Percentiles rank a stretch among this genome's conserved stretches.
phyloP scores from a whole-genome alignment of 2,329 filamentous ascomycete genomes.

The Nemania diffusa region DNA sequence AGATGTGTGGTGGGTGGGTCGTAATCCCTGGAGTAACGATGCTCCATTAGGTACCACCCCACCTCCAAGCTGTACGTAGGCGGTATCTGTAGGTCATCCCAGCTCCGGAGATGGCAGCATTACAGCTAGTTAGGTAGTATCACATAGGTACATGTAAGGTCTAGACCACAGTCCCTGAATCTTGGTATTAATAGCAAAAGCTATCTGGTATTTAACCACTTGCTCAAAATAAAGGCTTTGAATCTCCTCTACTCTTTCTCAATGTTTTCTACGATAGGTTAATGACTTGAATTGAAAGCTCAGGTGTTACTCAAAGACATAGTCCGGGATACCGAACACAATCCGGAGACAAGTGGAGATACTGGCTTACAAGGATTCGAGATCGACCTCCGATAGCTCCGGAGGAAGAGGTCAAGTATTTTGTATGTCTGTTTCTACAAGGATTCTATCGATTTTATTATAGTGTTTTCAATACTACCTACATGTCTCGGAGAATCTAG shows the following conservation, averaged over 20 bases:
- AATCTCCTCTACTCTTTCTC: neutral
- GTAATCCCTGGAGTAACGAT: slow-evolving; percentile 14
- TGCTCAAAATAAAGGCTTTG: neutral
- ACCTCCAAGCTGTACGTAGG: neutral
- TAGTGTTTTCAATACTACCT: neutral
- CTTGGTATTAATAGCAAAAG: neutral
- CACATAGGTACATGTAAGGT: neutral
- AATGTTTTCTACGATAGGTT: too few relatives aligned
- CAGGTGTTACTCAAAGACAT: too few relatives aligned
- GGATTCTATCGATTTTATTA: neutral
- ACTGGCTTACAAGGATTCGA: neutral
- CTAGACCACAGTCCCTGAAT: neutral
- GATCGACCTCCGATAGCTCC: neutral
- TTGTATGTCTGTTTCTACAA: neutral
- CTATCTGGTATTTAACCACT: neutral
- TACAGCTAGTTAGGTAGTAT: neutral
- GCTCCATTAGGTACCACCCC: slow-evolving; percentile 6
- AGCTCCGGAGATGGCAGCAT: too few relatives aligned
- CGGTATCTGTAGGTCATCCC: neutral
- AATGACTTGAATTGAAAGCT: too few relatives aligned
- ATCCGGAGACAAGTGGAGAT: neutral
- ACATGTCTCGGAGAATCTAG: neutral
- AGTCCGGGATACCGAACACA: neutral
- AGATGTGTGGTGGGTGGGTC: neutral
- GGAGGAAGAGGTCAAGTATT: neutral